Base-by-base conservation (phyloP, 2,329 filamentous ascomycete species). In the Penicillium brasilianum region DNA sequence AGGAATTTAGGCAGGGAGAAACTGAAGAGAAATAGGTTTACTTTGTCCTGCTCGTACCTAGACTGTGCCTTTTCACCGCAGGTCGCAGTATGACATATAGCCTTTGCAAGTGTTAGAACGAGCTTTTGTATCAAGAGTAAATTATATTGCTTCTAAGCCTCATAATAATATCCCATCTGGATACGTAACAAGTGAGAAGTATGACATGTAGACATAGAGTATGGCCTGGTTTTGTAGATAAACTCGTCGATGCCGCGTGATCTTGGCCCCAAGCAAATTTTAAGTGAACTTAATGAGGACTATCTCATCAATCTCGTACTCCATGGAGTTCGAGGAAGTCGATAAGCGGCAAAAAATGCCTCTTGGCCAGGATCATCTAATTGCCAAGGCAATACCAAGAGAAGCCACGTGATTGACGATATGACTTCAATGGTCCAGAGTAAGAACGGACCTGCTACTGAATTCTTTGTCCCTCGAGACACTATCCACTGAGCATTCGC, bases 341-440 rank as follows among this genome's bases (percentile, higher is more conserved):
- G 28, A 13, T 34, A 50, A 5, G 48, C n/a, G 32, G 48, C 48
- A 50, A 50, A 50, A 8, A 50, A 50, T 30, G 48, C 48, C n/a
- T 30, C 48, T 16, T 50, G 48, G 8, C 48, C 48, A 50, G 48
- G 48, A 32, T 50, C 48, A 50, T 50, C 48, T 1, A 50, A 10
- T 18, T 50, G 48, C 48, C 48, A 50, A 20, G 48, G 48, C 4
- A 50, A 28, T 50, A 50, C 20, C n/a, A 50, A 34, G 3, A 50
- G 22, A 4, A 50, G 28, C 48, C 48, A 50, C 5, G 48, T 50
- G 13, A 50, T 34, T 34, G 48, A 50, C 4, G 48, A 50, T 4
- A 50, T 50, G 16, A 50, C 48, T 32, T 50, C 48, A 34, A 50
- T 11, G 34, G 16, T 18, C 48, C 48, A 50, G 18, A 50, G 7